These are phyloP conservation scores for Amesomyces nigricolor DNA, from an alignment of 2,329 filamentous ascomycete species.

Conservation along the genomic window DNA sequence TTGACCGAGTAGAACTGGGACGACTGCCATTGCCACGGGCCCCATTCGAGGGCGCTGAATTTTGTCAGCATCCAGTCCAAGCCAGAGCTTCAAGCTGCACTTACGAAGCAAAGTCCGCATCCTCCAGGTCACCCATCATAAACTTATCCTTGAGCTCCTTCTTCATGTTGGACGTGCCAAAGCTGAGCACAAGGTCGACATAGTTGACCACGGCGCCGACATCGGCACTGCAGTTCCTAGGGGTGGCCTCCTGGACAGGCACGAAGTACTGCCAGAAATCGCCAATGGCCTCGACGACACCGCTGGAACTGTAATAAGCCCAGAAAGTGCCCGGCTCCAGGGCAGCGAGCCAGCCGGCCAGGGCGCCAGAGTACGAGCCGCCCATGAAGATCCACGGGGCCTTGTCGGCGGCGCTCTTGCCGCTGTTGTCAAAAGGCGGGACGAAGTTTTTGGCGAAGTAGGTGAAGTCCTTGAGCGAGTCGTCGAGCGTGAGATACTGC, in stretches of 20 bases:
- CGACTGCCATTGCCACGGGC: constrained; percentile 53
- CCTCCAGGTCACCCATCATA: constrained; percentile 40
- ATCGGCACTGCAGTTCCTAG: constrained; percentile 51
- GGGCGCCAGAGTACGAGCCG: constrained; percentile 51
- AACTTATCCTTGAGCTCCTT: constrained; percentile 46
- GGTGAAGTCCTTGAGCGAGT: constrained; percentile 37
- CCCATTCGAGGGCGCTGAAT: constrained; percentile 28
- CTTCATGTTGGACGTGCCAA: constrained; percentile 36
- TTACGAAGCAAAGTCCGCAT: constrained; percentile 39
- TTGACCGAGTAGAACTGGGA: constrained; percentile 33
- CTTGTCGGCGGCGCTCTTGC: constrained; percentile 40
- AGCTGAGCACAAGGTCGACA: constrained; percentile 42
- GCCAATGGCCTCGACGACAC: constrained; percentile 46
- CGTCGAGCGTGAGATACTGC: constrained; percentile 37
- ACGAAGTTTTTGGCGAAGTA: constrained; percentile 40
- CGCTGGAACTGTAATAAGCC: constrained; percentile 53
- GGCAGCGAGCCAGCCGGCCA: constrained; percentile 48
- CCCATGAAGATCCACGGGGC: constrained; percentile 52
- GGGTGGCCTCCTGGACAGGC: constrained; percentile 48
- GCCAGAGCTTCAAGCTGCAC: constrained; percentile 23
- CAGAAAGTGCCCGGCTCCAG: constrained; percentile 52
- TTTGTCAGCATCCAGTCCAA: background rate
- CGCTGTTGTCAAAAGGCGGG: constrained; percentile 45
- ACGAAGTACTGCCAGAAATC: constrained; percentile 53
- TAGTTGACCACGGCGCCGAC: constrained; percentile 46